phyloP scores from a whole-genome alignment of 208 protist species.

The Leishmania tropica region DNA sequence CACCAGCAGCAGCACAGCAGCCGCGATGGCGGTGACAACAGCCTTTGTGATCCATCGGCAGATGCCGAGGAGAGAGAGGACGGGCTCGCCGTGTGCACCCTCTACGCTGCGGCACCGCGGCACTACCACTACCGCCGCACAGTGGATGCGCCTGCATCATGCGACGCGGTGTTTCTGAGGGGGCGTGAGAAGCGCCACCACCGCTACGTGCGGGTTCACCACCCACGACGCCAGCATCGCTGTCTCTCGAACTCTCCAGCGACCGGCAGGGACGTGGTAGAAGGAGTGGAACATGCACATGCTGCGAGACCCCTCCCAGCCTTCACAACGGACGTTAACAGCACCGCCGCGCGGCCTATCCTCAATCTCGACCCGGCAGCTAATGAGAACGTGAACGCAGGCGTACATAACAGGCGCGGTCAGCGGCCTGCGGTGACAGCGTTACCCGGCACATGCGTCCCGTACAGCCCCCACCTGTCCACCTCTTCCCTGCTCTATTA shows the following conservation, averaged over 20 bases:
- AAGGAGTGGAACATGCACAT: not conserved
- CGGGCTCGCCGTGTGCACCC: not conserved
- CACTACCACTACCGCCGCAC: slow-evolving; percentile 28
- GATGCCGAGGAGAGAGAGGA: not conserved
- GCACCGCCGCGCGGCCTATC: not conserved
- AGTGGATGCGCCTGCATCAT: not conserved
- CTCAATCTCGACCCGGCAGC: not conserved
- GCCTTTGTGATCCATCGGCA: slow-evolving; percentile 2
- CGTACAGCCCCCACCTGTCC: slow-evolving; percentile 37
- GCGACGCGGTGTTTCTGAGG: not conserved
- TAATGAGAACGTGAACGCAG: not conserved
- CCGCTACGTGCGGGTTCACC: slow-evolving; percentile 37
- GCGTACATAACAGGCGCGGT: not conserved
- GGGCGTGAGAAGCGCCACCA: slow-evolving; percentile 29
- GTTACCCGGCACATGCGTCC: not conserved
- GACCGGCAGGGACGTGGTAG: not conserved
- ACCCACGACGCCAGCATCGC: slow-evolving; percentile 8
- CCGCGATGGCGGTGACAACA: not conserved
- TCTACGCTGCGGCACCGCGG: slow-evolving; percentile 26
- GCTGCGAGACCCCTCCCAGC: not conserved
- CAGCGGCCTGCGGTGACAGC: not conserved
- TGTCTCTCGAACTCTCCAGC: not conserved
- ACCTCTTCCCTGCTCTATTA: slow-evolving; percentile 50
- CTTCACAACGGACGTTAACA: not conserved
- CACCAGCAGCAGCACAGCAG: not conserved